Evolutionary conservation across 2,329 filamentous ascomycete genomes (phyloP), one percentile per base, ranked within the genome.

Genomic region (Cladosporium sp.): DNA sequence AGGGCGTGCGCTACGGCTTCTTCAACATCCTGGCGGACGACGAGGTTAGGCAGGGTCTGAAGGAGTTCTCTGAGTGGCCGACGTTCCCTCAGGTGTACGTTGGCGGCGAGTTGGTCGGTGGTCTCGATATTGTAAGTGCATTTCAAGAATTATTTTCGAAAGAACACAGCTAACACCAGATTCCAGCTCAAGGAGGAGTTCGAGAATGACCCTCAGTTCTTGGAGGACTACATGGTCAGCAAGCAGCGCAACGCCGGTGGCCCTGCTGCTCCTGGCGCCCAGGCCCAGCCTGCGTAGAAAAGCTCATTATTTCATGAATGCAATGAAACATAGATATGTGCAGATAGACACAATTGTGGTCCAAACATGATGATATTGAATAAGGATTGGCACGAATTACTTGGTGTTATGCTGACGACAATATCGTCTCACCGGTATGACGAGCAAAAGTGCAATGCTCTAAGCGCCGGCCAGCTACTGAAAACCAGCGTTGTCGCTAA

Each of bases 11-110:
- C 78, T 99, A 98, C 78, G 95, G 95, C 24, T 99, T 99, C 84
- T 99, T 99, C 84, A 98, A 99, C 78, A 99, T 99, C 70, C 81
- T 99, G 73, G 95, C 95, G 69, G 95, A 99, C 77, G 94, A 99
- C 75, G 94, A 98, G 79, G 95, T 99, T 58, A 87, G 95, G 68
- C 94, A 98, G 81, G 95, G 95, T 0, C 81, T 99, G 75, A 99
- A 99, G 85, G 92, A 95, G 80, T 98, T 89, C 78, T 93, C 93
- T n/a, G 95, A 98, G 69, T 99, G 95, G 95, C 95, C 95, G 11
- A 99, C 95, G 0, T 99, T 92, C 80, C 95, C 95, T 24, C 95
- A 99, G 80, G 82, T 99, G 69, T 99, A 94, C 89, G 88, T 96
- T 14, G 87, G 90, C 67, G 94, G 95, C 15, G 93, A 97, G 78